phyloP scores from a whole-genome alignment of 805 yeast species.

The Naumovozyma castellii region DNA sequence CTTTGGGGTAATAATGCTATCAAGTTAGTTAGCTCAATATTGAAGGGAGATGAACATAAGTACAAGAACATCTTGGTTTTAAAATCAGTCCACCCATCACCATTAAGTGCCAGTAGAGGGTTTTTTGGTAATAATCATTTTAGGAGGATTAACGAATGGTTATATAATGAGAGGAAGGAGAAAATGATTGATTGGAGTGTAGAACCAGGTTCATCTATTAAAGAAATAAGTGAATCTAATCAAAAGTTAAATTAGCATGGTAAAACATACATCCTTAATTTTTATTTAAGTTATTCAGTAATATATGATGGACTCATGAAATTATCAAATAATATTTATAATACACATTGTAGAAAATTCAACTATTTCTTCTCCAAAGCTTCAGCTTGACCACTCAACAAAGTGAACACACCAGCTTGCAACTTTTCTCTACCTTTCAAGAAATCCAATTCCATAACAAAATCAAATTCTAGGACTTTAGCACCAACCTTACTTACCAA shows the following conservation, averaged over 20 bases:
- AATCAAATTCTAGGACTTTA: constrained; percentile 67
- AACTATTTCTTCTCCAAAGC: constrained; percentile 22
- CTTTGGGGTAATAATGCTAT: constrained; percentile 80
- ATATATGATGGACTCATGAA: not conserved
- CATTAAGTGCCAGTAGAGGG: constrained; percentile 76
- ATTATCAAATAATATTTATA: not conserved
- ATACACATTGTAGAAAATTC: not conserved
- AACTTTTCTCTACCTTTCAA: constrained; percentile 87
- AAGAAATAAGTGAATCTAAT: constrained; percentile 18
- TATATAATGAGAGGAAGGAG: constrained; percentile 32
- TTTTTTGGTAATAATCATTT: constrained; percentile 76
- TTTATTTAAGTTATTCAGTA: not conserved
- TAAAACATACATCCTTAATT: not conserved
- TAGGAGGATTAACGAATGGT: constrained; percentile 68
- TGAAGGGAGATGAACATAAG: constrained; percentile 13
- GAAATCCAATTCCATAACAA: constrained; percentile 91
- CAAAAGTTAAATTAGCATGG: not conserved
- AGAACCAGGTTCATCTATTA: constrained; percentile 20
- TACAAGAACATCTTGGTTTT: constrained; percentile 40
- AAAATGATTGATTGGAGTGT: constrained; percentile 61
- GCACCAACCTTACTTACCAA: constrained; percentile 61
- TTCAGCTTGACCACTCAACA: constrained; percentile 74
- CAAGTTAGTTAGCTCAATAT: constrained; percentile 41
- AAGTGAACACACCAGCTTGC: constrained; percentile 79
- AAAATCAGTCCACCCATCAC: constrained; percentile 87